Evolutionary conservation across 371 early-diverging fungal genomes (phyloP), one percentile per base, ranked within the genome.

Genomic region (Umbelopsis sp.): DNA sequence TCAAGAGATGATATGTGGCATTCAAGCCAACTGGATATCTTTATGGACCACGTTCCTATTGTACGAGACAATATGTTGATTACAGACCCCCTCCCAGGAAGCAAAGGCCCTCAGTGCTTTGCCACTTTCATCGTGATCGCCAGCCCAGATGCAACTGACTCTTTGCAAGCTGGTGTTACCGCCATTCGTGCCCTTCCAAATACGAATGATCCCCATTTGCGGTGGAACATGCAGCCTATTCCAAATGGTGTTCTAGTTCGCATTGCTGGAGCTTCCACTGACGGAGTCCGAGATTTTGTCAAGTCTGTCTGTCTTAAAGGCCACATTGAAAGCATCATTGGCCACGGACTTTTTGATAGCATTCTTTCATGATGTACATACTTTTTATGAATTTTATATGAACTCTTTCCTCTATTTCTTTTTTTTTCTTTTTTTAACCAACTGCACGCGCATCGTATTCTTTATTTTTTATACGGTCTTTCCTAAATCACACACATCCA

Each of bases 1-100:
- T 93, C 75, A 91, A 92, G 2, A 87, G 91, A 66, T 93, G 94
- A 6, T 57, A 57, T 57, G 57, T 57, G 57, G 57, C 57, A 57
- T 29, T 57, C 57, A 10, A 57, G 57, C 35, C 57, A 57, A 18
- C 35, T 57, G 35, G 57, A 57, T 37, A 57, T 57, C 35, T 57
- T 32, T n/a, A 57, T 57, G 57, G 35, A 57, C 18, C 35, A 35
- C 35, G 16, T 11, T 29, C 57, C 57, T n/a, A 57, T 57, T 37
- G 57, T 57, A n/a, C 25, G 57, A 35, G 57, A 57, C 18, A 57
- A 57, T 18, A 57, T 57, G 57, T 57, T 57, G 57, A 57, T 57
- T 57, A 32, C 57, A 32, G 57, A 57, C 29, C 14, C 29, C 11
- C 35, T 57, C 6, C 35, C 29, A 12, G 57, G 57, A 29, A 57